Base-by-base conservation (phyloP, 805 yeast species). In the Diddensiella santjacobensis region DNA sequence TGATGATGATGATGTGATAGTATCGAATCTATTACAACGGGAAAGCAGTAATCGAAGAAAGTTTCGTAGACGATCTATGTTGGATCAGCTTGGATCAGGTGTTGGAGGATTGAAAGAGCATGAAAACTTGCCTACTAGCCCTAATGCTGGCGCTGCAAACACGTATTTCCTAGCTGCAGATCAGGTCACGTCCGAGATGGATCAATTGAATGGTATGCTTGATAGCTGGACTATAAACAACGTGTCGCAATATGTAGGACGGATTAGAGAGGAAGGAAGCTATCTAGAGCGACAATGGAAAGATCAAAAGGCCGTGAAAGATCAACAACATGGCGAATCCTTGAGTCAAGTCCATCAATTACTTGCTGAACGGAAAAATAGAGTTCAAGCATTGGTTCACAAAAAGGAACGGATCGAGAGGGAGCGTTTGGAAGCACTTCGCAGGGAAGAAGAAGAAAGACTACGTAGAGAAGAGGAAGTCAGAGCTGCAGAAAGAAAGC, bases 381-480 rank as follows among this genome's bases (percentile, higher is more conserved):
- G 45, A 13, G 19, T 48, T 17, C 22, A 22, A 8, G 8, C 20
- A 10, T 15, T n/a, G 47, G 15, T 33, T 36, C 38, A 6, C 3
- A 13, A 22, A 20, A 42, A 45, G 37, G 35, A 37, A 13, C 40
- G 53, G 6, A 42, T 48, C 36, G 31, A 47, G 47, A 19, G 45
- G 29, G 45, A 41, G 35, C 44, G 40, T 31, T 13, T 26, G 13
- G 60, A 55, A 43, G 52, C 48, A 8, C 50, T 49, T 33, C 50
- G 44, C 10, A 31, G 44, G 15, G 47, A 48, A 51, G 48, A 37
- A 26, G 58, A 53, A 50, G 48, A 42, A 36, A 36, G 31, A 19
- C 44, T 36, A 22, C 22, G 19, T 13, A 33, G 39, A 40, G 22
- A 42, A 15, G 37, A 35, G 20, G 54, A 54, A 0, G 4, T 19